Percentiles rank a stretch among this genome's conserved stretches.
phyloP scores from a whole-genome alignment of 1,284 basidiomycete genomes.

The Ganoderma lucidum region DNA sequence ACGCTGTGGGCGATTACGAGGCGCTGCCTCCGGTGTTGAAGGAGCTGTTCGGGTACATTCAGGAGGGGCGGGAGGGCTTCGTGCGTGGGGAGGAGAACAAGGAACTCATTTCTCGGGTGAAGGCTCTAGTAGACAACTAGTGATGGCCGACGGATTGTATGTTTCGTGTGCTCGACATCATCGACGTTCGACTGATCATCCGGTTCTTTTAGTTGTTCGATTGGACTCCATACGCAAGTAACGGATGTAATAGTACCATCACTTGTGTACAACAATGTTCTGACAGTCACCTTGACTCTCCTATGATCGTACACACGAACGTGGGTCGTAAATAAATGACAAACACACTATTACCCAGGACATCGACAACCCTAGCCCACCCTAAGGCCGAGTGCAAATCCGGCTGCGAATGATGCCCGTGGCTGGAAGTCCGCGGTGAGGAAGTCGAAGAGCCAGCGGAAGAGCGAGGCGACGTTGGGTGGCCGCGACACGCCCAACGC shows the following conservation, averaged over 20 bases:
- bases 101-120: slow-evolving; percentile 45
- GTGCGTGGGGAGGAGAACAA: slow-evolving; percentile 40
- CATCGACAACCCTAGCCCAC: slow-evolving; percentile 44
- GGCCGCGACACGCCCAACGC: slow-evolving; percentile 56
- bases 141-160: neutral
- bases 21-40: slow-evolving; percentile 48
- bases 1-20: slow-evolving; percentile 43
- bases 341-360: neutral
- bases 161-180: slow-evolving; percentile 2
- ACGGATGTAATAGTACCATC: neutral
- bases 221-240: neutral
- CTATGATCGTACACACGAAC: slow-evolving; percentile 3
- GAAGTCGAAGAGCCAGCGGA: slow-evolving; percentile 83
- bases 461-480: slow-evolving; percentile 72
- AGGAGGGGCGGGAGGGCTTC: slow-evolving; percentile 25
- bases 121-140: slow-evolving; percentile 31
- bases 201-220: neutral
- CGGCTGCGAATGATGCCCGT: slow-evolving; percentile 78
- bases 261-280: slow-evolving; percentile 1
- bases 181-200: slow-evolving; percentile 8
- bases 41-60: slow-evolving; percentile 45
- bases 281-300: neutral
- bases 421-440: slow-evolving; percentile 94
- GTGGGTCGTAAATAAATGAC: neutral
- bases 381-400: slow-evolving; percentile 73